Conservation (phyloP, 306 rosid species). For the Hippophae tibetana region DNA sequence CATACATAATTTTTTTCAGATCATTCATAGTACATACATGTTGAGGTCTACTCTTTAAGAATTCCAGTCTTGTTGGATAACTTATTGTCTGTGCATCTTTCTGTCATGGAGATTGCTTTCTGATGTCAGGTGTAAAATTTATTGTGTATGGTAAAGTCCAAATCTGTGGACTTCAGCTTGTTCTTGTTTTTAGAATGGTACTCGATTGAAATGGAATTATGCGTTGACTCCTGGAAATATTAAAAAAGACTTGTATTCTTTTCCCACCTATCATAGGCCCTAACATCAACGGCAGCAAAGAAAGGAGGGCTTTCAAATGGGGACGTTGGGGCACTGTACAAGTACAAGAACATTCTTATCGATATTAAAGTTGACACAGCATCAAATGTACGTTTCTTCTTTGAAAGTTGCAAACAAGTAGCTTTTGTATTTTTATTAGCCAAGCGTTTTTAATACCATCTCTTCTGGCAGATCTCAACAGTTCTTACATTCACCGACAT, state of each 20-base stretch:
- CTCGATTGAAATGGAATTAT: neutral
- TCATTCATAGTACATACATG: no score
- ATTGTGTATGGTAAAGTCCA: neutral
- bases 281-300: conserved; percentile 86
- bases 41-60: no score
- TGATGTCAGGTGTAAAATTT: neutral
- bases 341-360: conserved; percentile 59
- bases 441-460: conserved; percentile 12
- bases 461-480: conserved; percentile 49
- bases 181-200: neutral
- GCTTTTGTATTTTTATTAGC: neutral
- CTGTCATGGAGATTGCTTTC: no score
- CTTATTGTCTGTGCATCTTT: no score
- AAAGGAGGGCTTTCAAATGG: conserved; percentile 82
- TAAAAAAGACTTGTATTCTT: neutral
- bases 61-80: no score
- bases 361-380: conserved; percentile 86
- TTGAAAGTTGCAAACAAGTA: conserved; percentile 8
- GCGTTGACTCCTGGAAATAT: neutral
- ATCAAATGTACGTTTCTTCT: conserved; percentile 54
- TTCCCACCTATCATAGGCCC: conserved; percentile 37
- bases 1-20: no score
- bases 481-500: conserved; percentile 59
- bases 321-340: conserved; percentile 68
- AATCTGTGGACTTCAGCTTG: neutral